A percentile compares a stretch with the other conserved stretches of the same genome.
Evolutionary conservation across 345 rosid species (phyloP).

Genomic region (Syzygium aromaticum): DNA sequence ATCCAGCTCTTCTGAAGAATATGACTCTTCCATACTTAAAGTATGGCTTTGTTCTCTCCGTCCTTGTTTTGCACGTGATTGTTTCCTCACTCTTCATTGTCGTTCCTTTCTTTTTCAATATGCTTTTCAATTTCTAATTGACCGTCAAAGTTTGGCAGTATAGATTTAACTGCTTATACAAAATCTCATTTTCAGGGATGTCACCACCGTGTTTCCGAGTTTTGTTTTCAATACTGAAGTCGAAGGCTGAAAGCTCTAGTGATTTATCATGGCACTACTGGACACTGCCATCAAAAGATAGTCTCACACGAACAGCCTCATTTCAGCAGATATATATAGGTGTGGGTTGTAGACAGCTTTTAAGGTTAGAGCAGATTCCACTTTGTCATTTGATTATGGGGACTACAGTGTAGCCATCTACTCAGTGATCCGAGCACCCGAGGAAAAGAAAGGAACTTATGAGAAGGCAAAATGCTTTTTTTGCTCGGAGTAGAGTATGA

Average conservation of each 20-base stretch:
- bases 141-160: not conserved
- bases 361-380: not conserved
- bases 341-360: not conserved
- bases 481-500: not conserved
- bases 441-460: not conserved
- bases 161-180: not conserved
- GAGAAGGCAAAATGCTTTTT: not conserved
- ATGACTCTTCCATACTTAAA: conserved; percentile 76
- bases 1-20: conserved; percentile 60
- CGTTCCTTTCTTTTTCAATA: not conserved
- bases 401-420: not conserved
- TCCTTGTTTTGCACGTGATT: not conserved
- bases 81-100: not conserved
- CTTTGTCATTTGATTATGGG: not conserved
- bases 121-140: not conserved
- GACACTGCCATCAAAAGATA: not conserved
- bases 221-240: conserved; percentile 53
- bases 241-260: conserved; percentile 25
- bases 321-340: not conserved
- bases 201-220: conserved; percentile 57
- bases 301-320: not conserved
- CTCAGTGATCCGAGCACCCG: not conserved
- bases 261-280: not conserved
- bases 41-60: conserved; percentile 17
- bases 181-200: conserved; percentile 35